Evolutionary conservation across 441 rosid genomes (phyloP), one percentile per base, ranked within the genome.

Genomic region (Syzygium malaccense): DNA sequence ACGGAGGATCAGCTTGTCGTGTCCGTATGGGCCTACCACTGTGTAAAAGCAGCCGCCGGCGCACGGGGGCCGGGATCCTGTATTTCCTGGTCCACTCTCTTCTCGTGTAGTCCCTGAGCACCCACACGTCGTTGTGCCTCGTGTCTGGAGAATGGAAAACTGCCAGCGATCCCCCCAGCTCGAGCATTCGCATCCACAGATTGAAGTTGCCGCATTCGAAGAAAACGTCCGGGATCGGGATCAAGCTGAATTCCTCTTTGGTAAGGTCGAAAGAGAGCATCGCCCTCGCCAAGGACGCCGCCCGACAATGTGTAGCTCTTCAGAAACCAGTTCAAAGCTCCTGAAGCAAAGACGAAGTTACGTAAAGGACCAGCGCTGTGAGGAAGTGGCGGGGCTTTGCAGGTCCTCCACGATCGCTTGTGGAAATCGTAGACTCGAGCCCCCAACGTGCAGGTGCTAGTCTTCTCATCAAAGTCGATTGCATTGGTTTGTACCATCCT

Each of bases 241-340:
- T 66, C 25, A 9, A 33, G 41, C 75, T 17, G 75, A 32, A 66
- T 66, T 66, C 75, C 75, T 66, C 75, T 13, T 5, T 20, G 41
- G 0, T n/a, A 19, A 32, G 75, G 75, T 66, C 25, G 12, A 66
- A 66, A 28, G 41, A 32, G 75, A 66, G 41, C 75, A 32, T 66
- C 0, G 33, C 68, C 0, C 68, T 30, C 0, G 33, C 68, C 68
- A n/a, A 62, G 9, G 9, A 30, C 9, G 0, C 19, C 10, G 3
- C 19, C 68, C n/a, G 18, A 62, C 14, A 4, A 18, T 4, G 19
- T 6, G 19, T 62, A 14, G n/a, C 28, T 30, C 32, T 14, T 6
- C 8, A 62, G 33, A 30, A 62, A n/a, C 68, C 33, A 62, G 68
- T 62, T 17, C 75, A 32, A 66, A 66, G 75, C 75, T 64, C 75